Conservation (phyloP, 306 rosid species). For the Chamaecrista fasciculata region DNA sequence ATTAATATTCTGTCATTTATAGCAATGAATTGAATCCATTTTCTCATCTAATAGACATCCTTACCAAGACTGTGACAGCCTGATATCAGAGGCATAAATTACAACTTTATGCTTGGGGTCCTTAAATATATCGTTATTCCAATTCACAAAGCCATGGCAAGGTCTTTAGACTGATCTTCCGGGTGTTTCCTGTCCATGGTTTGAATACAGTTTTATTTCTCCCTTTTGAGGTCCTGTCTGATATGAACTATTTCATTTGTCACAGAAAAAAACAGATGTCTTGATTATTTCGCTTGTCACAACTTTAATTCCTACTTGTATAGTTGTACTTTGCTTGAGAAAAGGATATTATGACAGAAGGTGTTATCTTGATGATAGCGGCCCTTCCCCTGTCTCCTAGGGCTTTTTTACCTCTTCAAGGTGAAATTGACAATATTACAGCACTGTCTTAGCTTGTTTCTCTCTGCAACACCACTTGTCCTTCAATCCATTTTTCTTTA, state of each 20-base stretch:
- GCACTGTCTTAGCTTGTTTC: not conserved
- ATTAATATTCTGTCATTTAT: not conserved
- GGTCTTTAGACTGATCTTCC: not conserved
- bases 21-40: not conserved
- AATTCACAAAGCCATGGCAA: not conserved
- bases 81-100: not conserved
- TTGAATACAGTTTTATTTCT: not conserved
- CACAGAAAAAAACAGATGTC: not conserved
- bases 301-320: not conserved
- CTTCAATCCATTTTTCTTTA: not conserved
- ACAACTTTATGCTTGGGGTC: not conserved
- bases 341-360: not conserved
- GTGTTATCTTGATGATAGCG: conserved; percentile 13
- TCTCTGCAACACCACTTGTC: not conserved
- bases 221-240: not conserved
- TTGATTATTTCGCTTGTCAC: not conserved
- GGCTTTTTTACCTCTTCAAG: too few relatives aligned
- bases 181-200: not conserved
- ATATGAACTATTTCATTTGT: not conserved
- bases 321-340: not conserved
- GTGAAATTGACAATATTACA: not conserved
- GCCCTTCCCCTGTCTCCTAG: too few relatives aligned
- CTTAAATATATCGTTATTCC: not conserved
- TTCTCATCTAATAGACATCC: not conserved
- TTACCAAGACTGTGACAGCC: not conserved